Base-by-base conservation (phyloP, 331 rosid genomes). In the Rhamnella rubrinervis region DNA sequence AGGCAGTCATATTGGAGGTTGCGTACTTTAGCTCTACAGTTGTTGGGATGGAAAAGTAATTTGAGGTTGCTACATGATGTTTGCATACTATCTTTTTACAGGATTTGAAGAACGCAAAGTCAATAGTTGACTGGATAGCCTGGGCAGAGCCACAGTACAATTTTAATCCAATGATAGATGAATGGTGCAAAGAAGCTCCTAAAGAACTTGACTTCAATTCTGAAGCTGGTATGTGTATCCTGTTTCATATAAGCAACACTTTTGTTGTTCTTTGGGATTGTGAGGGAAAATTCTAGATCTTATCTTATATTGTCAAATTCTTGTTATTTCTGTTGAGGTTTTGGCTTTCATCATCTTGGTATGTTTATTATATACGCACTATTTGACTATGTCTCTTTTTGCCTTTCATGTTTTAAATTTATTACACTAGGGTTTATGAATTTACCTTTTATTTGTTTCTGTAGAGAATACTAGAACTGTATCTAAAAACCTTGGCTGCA, bases 121-220 rank as follows among this genome's bases (percentile, higher is more conserved):
- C 96, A 68, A 80, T 95, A 70, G 83, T 83, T 70, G 99, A 95
- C 82, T 95, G 99, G 99, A 86, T 91, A 87, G 99, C 96, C 57
- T 95, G 99, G 99, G 97, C 93, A 0, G 99, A 95, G 72, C 99
- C 99, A 18, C 97, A 91, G 58, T 87, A 89, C 63, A 78, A 95
- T 81, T 91, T 95, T 38, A 95, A 87, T 80, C 99, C 99, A 52
- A 89, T 95, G 86, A 95, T 95, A 67, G 93, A 95, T 81, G 99
- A 95, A 80, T 95, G 99, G 99, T 95, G 99, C 99, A 89, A 81
- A 86, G 99, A 95, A 86, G 97, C 93, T 80, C 99, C 99, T 51
- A 95, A 91, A 78, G 99, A 95, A 71, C 96, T 95, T 59, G 96
- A 95, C 80, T 91, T 91, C 87, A 91, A 86, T 82, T 87, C 10